Evolutionary conservation across 2,329 filamentous ascomycete genomes (phyloP).

Genomic region (Venturia effusa): DNA sequence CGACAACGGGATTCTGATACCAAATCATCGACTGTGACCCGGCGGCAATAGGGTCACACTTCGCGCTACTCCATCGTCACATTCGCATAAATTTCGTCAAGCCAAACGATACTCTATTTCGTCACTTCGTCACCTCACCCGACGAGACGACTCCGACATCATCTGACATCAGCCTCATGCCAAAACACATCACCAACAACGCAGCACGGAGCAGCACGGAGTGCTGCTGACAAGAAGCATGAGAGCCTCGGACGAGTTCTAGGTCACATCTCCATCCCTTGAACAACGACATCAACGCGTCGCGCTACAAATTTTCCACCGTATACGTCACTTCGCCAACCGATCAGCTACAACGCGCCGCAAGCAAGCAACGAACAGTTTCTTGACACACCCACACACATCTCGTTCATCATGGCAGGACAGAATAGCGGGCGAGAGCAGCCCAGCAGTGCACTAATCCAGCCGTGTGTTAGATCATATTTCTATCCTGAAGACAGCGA

Average conservation of each 20-base stretch:
- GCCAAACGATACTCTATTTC: background rate
- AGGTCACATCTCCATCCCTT: background rate
- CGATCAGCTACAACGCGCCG: background rate
- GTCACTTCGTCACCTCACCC: background rate
- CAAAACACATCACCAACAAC: background rate
- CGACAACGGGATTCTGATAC: background rate
- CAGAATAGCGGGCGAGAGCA: background rate
- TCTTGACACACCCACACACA: background rate
- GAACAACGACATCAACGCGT: background rate
- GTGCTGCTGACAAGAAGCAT: background rate
- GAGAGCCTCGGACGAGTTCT: background rate
- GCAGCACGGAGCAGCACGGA: background rate
- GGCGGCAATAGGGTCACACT: background rate
- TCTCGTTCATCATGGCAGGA: constrained; percentile 1
- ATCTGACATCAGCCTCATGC: background rate
- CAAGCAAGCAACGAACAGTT: background rate
- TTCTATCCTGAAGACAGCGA: background rate
- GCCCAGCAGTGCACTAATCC: background rate
- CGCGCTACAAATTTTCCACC: background rate
- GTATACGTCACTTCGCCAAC: background rate
- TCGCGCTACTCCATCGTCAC: background rate
- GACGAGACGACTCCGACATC: background rate
- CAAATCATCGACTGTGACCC: background rate
- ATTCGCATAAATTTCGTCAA: background rate
- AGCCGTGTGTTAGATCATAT: constrained; percentile 1